These are phyloP conservation scores for Sphenostylis stenocarpa DNA, from an alignment of 306 rosid genomes.

Conservation along the genomic window DNA sequence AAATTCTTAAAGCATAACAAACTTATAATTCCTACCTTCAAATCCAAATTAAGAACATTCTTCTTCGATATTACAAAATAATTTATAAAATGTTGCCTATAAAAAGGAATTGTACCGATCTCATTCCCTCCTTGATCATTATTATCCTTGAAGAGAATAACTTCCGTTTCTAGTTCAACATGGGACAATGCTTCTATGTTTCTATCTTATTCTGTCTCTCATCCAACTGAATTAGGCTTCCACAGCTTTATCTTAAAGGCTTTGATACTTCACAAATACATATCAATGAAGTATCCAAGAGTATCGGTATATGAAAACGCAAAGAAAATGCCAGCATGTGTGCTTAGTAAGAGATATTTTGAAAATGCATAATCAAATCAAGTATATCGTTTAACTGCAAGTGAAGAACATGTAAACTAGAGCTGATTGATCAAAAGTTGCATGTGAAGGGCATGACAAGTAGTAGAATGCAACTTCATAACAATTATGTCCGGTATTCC, in stretches of 20 bases:
- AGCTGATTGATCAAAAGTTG: constrained; percentile 11
- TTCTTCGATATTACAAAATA: background rate
- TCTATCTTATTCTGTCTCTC: background rate
- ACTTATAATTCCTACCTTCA: background rate
- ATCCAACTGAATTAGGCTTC: background rate
- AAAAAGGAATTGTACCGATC: background rate
- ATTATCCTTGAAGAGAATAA: background rate
- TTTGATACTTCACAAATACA: background rate
- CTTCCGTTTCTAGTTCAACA: background rate
- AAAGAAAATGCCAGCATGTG: background rate
- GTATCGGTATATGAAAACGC: background rate
- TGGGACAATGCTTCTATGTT: background rate
- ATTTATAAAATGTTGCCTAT: background rate
- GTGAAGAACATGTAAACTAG: constrained; percentile 23
- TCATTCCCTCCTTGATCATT: background rate
- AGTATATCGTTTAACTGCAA: constrained; percentile 11
- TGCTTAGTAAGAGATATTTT: background rate
- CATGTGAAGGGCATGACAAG: constrained; percentile 11
- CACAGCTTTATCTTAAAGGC: background rate
- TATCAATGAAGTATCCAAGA: background rate
- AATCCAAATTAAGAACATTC: background rate
- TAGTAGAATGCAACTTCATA: constrained; percentile 28
- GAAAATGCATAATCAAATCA: constrained; percentile 33
- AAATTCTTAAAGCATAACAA: background rate
- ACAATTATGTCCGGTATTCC: constrained; percentile 4